A percentile compares a stretch with the other conserved stretches of the same genome.
Conservation (phyloP, 768 basidiomycete species). For the Leccinum fibrillosum region DNA sequence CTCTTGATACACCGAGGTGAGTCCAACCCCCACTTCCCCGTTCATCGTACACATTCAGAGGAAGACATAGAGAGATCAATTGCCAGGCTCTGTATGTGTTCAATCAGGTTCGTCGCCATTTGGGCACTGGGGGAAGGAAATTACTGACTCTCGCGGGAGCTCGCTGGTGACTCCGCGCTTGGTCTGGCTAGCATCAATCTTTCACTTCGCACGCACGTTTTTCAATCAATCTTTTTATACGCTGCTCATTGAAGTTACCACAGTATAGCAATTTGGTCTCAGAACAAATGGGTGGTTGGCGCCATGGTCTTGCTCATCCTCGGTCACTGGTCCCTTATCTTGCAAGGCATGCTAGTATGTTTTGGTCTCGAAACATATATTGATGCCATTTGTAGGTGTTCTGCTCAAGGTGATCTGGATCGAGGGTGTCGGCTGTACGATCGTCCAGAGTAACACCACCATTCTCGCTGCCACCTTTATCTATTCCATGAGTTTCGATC, state of each 20-base stretch:
- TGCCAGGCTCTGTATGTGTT: conserved; percentile 48
- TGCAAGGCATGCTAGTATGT: conserved; percentile 47
- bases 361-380: neutral
- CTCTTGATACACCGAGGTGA: conserved; percentile 34
- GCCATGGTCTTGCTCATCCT: conserved; percentile 53
- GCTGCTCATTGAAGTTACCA: conserved; percentile 11
- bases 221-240: neutral
- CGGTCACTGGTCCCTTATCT: conserved; percentile 68
- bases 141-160: conserved; percentile 19
- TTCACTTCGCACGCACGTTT: conserved; percentile 42
- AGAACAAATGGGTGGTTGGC: conserved; percentile 49
- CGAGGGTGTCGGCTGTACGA: conserved; percentile 48
- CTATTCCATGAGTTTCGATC: conserved; percentile 74
- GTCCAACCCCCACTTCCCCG: neutral
- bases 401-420: conserved; percentile 57
- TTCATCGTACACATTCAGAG: neutral
- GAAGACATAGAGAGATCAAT: conserved; percentile 32
- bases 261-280: conserved; percentile 65
- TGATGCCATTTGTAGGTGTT: conserved; percentile 40
- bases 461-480: conserved; percentile 69
- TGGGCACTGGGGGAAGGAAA: neutral
- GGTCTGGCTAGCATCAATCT: conserved; percentile 47
- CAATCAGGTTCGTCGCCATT: conserved; percentile 37
- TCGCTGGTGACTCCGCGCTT: conserved; percentile 42
- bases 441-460: conserved; percentile 57